These are phyloP conservation scores for Chlorella sp. DNA, from an alignment of 139 green algal species.

Conservation along the genomic window DNA sequence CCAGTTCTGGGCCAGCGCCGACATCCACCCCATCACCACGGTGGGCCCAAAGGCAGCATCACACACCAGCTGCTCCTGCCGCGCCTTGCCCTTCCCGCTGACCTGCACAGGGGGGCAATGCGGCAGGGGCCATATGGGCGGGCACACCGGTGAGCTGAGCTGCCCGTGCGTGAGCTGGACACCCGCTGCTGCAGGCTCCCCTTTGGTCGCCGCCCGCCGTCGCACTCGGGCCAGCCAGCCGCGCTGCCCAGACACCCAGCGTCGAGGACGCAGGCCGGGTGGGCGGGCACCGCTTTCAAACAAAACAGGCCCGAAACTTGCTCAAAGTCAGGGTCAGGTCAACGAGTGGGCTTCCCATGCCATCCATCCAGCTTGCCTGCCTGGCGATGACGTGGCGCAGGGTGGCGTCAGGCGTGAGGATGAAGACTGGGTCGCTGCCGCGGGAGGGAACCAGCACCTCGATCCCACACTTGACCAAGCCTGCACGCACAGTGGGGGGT, in stretches of 20 bases:
- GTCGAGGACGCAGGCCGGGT: no score
- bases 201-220: no score
- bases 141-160: background rate
- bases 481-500: background rate
- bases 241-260: no score
- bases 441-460: slow-evolving; percentile 1
- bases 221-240: no score
- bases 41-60: background rate
- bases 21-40: slow-evolving; percentile 14
- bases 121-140: background rate
- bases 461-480: background rate
- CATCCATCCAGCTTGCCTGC: background rate
- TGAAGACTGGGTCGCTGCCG: background rate
- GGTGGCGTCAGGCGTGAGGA: background rate
- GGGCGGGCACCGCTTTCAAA: no score
- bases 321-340: no score
- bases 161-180: background rate
- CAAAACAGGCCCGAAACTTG: no score
- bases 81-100: slow-evolving; percentile 4
- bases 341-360: no score
- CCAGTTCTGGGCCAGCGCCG: background rate
- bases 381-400: slow-evolving; percentile 1
- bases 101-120: background rate
- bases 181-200: no score
- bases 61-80: background rate